Evolutionary conservation across 805 yeast species (phyloP), one percentile per base, ranked within the genome.

Genomic region (Grigorovia humatica): DNA sequence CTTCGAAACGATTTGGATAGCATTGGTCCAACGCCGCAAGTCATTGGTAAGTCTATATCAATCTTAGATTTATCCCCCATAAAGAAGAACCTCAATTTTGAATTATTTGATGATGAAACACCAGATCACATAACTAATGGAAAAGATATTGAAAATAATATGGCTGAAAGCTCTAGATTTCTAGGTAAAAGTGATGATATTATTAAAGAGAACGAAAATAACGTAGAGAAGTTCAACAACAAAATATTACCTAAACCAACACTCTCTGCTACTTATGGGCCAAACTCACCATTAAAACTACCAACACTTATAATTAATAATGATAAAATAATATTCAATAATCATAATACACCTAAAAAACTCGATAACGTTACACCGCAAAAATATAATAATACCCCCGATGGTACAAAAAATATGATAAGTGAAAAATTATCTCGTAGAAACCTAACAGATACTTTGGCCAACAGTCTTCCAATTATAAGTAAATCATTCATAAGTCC

Each of bases 21-120:
- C 8, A 38, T 87, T 12, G 95, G 95, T 0, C 96, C 96, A 0
- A 88, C 96, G 0, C 96, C 96, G 0, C 96, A 88, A 58, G 75
- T 87, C 9, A 75, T 82, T 54, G 96, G 96, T 0, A 77, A 83
- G 50, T 85, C 86, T 0, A 64, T 85, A 38, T 81, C 93, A 17
- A 72, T 88, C 4, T 83, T 88, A 61, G 95, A 87, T 54, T 44
- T 65, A 12, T 69, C 70, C 7, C 66, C 71, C 13, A 54, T 60
- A 2, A 59, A 57, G 46, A 54, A 49, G 15, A 43, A 40, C 43
- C 40, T 58, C 29, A 43, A 32, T 27, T 48, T 51, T 9, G 42
- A 38, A 8, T 15, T 38, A 38, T 38, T 38, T 38, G 27, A 32
- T 32, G 38, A 32, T 32, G 15, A 32, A 13, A 32, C 38, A 32